Base-by-base conservation (phyloP, 2,329 filamentous ascomycete species). In the Alternaria ventricosa region DNA sequence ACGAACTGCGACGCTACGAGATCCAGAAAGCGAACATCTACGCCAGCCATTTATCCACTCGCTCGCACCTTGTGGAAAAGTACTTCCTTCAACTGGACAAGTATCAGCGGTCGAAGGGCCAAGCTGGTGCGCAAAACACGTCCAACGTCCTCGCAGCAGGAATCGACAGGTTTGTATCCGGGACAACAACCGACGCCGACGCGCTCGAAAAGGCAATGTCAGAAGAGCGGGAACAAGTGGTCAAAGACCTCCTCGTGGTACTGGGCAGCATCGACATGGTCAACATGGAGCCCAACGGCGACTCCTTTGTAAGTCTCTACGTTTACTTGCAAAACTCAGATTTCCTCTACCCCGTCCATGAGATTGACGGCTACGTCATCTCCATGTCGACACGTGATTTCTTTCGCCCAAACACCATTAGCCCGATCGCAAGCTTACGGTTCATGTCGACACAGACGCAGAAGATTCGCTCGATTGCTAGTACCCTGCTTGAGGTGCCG, bases 1-100 rank as follows among this genome's bases (percentile, higher is more conserved):
- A 76, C 2, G 81, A 83, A 62, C 74, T 81, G 43, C 79, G 82
- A 6, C 78, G 81, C 41, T 93, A 90, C 69, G 94, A 97, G 80
- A 96, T 97, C 28, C 93, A 97, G 77, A 97, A 96, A 77, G 92
- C 93, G 7, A 97, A 97, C 77, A 92, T 97, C 43, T 93, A 95
- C 75, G 89, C 90, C 3, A 95, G 91, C 6, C 91, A 94, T 72
- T 84, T 97, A 10, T 89, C 90, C 3, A 96, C 93, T 0, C 87
- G 94, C 23, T 95, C 92, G 0, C 94, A 93, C 76, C 89, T 95
- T 60, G 92, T 96, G 0, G 93, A 97, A 77, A 90, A 94, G 67
- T 97, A 95, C 80, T 93, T 93, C 78, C 89, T 89, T 70, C 84
- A 96, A 2, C 88, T 89, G 41, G 91, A 94, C 57, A 87, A 89